phyloP scores from a whole-genome alignment of 2,329 filamentous ascomycete genomes.

The Colletotrichum neosansevieriae region DNA sequence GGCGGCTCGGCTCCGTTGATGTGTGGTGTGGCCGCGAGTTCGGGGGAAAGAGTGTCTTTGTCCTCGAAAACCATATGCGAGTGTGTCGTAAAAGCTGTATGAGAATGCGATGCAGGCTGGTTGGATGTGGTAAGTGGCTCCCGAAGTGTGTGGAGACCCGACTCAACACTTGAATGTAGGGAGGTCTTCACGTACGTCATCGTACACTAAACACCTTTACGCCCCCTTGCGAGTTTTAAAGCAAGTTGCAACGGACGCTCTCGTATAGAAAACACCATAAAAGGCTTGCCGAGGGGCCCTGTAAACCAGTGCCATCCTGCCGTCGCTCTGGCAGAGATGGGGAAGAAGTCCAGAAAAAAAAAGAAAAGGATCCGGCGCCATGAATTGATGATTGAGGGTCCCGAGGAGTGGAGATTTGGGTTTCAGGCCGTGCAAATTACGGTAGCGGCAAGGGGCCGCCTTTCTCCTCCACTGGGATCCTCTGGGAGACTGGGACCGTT shows the following conservation, averaged over 20 bases:
- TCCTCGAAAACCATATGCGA: too few relatives aligned
- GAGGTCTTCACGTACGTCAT: conserved; percentile 3
- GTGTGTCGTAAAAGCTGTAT: too few relatives aligned
- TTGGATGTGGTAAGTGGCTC: too few relatives aligned
- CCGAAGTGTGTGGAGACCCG: too few relatives aligned
- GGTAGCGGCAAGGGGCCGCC: too few relatives aligned
- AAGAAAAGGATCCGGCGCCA: conserved; percentile 8
- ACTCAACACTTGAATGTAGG: too few relatives aligned
- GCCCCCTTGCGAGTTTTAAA: too few relatives aligned
- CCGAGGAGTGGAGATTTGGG: conserved; percentile 10
- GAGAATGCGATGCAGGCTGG: too few relatives aligned
- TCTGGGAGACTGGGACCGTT: too few relatives aligned
- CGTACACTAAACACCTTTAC: not conserved
- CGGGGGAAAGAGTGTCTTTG: not conserved
- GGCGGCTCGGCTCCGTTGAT: conserved; percentile 8
- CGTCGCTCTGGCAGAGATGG: not conserved
- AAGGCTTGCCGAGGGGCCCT: not conserved
- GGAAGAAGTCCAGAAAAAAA: not conserved
- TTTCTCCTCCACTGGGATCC: too few relatives aligned
- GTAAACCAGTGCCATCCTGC: too few relatives aligned
- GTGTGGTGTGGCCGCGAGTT: not conserved
- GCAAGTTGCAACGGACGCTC: too few relatives aligned
- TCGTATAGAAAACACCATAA: conserved; percentile 3
- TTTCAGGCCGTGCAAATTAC: conserved; percentile 33
- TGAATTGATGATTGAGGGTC: conserved; percentile 2